Percentiles rank a stretch among this genome's conserved stretches.
Conservation (phyloP, 1,284 basidiomycete genomes). For the Prillingera fragicola region DNA sequence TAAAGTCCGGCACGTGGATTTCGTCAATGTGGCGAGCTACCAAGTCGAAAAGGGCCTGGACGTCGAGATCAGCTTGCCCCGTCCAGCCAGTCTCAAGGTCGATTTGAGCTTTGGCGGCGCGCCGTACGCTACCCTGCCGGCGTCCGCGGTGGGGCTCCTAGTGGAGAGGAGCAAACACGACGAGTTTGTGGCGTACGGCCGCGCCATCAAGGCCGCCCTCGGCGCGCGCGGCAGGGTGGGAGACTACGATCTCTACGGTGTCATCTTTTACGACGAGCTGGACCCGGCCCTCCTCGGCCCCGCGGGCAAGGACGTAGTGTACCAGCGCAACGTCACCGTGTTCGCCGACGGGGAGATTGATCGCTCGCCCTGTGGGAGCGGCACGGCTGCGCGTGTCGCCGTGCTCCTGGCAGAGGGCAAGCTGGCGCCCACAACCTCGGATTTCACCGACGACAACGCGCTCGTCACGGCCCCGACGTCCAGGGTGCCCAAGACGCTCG, state of each 20-base stretch:
- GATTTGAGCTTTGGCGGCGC: slow-evolving; percentile 51
- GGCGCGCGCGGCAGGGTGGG: too few species aligned
- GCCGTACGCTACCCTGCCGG: slow-evolving; percentile 49
- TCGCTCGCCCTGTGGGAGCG: slow-evolving; percentile 51
- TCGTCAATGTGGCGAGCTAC: slow-evolving; percentile 18
- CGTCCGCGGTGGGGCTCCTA: slow-evolving; percentile 43
- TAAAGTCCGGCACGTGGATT: slow-evolving; percentile 9
- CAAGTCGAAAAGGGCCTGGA: too few species aligned
- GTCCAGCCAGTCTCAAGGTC: slow-evolving; percentile 24
- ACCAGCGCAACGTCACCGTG: slow-evolving; percentile 23
- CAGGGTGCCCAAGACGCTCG: background rate
- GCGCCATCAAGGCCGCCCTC: slow-evolving; percentile 36
- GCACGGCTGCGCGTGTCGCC: slow-evolving; percentile 50
- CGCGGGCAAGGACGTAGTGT: background rate
- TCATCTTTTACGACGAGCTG: slow-evolving; percentile 17
- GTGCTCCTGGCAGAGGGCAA: slow-evolving; percentile 44
- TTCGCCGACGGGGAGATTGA: slow-evolving; percentile 52
- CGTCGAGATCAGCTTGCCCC: slow-evolving; percentile 2
- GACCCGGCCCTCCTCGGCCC: background rate
- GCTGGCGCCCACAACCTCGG: too few species aligned
- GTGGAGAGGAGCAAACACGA: slow-evolving; percentile 27
- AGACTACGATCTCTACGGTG: slow-evolving; percentile 19
- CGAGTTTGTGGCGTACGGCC: slow-evolving; percentile 32
- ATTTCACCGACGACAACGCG: too few species aligned
- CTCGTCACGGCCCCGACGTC: too few species aligned